Evolutionary conservation across 75 land plant genomes (phyloP).

Genomic region (Pinus taeda): DNA sequence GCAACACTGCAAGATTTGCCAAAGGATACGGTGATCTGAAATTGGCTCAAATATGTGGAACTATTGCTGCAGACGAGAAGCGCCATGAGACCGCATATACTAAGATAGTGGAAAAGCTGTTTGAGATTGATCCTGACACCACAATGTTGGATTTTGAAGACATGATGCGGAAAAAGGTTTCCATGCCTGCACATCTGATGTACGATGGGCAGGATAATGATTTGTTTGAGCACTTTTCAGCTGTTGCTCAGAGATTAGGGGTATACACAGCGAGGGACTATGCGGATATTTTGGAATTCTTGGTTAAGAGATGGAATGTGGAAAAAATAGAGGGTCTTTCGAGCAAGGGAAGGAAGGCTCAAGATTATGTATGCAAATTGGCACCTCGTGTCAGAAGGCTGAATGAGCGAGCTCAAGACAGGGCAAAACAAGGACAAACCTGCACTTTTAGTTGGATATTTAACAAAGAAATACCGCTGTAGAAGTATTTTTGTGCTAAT

Average conservation of each 20-base stretch:
- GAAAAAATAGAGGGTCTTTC: constrained; percentile 24
- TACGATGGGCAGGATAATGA: constrained; percentile 33
- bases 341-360: constrained; percentile 15
- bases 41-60: constrained; percentile 49
- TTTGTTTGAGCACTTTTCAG: constrained; percentile 23
- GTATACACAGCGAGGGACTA: constrained; percentile 43
- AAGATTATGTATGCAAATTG: constrained; percentile 41
- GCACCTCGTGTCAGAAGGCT: constrained; percentile 40
- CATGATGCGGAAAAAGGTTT: constrained; percentile 43
- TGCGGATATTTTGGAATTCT: constrained; percentile 33
- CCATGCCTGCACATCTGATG: constrained; percentile 48
- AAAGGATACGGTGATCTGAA: constrained; percentile 32
- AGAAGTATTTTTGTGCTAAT: not conserved
- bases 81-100: constrained; percentile 57
- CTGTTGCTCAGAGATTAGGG: constrained; percentile 27
- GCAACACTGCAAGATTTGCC: constrained; percentile 65
- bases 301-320: constrained; percentile 26
- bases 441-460: constrained; percentile 31
- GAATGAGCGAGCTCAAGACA: constrained; percentile 35
- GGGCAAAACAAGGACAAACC: constrained; percentile 29
- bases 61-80: constrained; percentile 57
- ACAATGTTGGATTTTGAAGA: constrained; percentile 39
- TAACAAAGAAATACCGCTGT: not conserved
- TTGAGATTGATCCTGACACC: constrained; percentile 49
- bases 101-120: constrained; percentile 63